Evolutionary conservation across 2,329 filamentous ascomycete species (phyloP).

Genomic region (Mariannaea sp.): DNA sequence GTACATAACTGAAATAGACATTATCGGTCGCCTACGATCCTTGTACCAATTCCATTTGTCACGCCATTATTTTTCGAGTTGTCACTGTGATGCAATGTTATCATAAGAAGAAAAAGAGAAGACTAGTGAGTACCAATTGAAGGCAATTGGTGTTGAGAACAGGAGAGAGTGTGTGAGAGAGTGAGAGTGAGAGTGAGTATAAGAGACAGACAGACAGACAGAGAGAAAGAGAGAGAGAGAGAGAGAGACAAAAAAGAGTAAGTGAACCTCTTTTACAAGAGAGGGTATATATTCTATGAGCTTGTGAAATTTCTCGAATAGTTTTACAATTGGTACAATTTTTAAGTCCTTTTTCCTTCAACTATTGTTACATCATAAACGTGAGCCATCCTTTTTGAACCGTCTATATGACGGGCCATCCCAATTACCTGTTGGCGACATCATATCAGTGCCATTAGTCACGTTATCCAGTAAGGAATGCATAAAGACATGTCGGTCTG

Average conservation of each 20-base stretch:
- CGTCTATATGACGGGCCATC: constrained; percentile 30
- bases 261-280: no score
- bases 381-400: constrained; percentile 37
- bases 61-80: no score
- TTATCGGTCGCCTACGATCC: constrained; percentile 35
- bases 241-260: no score
- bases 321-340: constrained; percentile 36
- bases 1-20: constrained; percentile 45
- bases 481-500: constrained; percentile 52
- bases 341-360: no score
- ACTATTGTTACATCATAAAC: constrained; percentile 36
- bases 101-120: no score
- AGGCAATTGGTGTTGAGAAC: no score
- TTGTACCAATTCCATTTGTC: constrained; percentile 38
- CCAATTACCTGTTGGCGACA: constrained; percentile 34
- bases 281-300: constrained; percentile 22
- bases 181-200: no score
- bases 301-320: constrained; percentile 29
- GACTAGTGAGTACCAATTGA: no score
- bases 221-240: no score
- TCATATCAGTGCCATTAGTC: constrained; percentile 43
- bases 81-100: no score
- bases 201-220: no score
- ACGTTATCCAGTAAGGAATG: constrained; percentile 51
- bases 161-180: no score